Evolutionary conservation across 2,329 filamentous ascomycete genomes (phyloP).

Genomic region (Blastomyces gilchristii): DNA sequence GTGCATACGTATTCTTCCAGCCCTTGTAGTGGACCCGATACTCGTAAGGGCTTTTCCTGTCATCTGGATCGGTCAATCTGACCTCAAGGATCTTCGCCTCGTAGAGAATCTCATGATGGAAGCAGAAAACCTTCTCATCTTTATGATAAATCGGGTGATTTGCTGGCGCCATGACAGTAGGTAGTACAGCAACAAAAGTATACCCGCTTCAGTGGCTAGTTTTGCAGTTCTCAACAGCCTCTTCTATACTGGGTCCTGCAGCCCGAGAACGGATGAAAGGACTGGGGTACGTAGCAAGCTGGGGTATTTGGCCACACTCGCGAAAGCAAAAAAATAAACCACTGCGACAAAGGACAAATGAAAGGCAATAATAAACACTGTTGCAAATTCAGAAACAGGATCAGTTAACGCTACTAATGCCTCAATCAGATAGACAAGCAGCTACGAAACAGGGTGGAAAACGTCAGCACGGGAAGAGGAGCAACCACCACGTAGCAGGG

Average conservation of each 20-base stretch:
- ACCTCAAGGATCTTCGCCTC: conserved; percentile 91
- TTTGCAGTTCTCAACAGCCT: neutral
- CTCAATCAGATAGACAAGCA: neutral
- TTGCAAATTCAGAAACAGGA: neutral
- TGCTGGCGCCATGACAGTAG: conserved; percentile 47
- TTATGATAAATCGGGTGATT: conserved; percentile 47
- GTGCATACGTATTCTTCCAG: conserved; percentile 81
- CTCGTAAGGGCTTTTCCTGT: conserved; percentile 64
- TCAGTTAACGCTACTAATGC: neutral
- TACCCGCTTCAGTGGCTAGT: neutral
- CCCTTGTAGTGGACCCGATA: conserved; percentile 98
- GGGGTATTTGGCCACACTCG: neutral
- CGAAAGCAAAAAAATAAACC: neutral
- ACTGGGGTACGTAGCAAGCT: neutral
- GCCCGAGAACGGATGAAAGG: neutral
- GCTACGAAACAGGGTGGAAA: neutral
- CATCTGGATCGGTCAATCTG: conserved; percentile 49
- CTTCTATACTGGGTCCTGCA: neutral
- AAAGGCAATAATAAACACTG: neutral
- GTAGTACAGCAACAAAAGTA: neutral
- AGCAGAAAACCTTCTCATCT: conserved; percentile 91
- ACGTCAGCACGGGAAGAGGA: neutral
- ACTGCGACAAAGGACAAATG: neutral
- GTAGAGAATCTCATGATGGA: conserved; percentile 93
- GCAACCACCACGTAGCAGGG: neutral